Evolutionary conservation across 257 asterid genomes (phyloP).

Genomic region (Petunia axillaris): DNA sequence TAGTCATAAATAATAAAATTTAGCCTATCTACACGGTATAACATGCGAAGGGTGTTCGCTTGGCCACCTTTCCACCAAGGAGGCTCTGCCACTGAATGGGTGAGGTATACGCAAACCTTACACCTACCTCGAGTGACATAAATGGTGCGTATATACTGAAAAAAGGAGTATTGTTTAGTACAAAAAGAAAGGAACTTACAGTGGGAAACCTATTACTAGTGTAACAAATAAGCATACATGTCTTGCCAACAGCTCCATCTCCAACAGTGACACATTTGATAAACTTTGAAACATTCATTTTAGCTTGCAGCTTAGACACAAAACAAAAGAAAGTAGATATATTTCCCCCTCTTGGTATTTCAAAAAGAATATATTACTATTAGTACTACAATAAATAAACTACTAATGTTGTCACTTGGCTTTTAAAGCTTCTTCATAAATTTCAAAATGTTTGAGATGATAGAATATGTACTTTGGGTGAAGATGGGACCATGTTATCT

Average conservation of each 20-base stretch:
- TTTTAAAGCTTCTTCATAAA: slow-evolving; percentile 64
- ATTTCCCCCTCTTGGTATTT: slow-evolving; percentile 32
- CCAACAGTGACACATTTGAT: slow-evolving; percentile 95
- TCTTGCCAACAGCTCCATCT: slow-evolving; percentile 97
- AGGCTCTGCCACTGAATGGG: too few relatives aligned
- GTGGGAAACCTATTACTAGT: slow-evolving; percentile 92
- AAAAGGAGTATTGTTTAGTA: neutral
- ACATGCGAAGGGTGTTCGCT: too few relatives aligned
- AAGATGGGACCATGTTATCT: slow-evolving; percentile 55
- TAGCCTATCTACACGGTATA: too few relatives aligned
- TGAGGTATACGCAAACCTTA: too few relatives aligned
- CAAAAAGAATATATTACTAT: slow-evolving; percentile 49
- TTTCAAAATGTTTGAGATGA: slow-evolving; percentile 63
- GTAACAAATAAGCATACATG: slow-evolving; percentile 96
- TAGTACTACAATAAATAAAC: slow-evolving; percentile 19
- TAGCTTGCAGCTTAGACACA: neutral
- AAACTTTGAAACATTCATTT: slow-evolving; percentile 94
- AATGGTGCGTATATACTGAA: neutral
- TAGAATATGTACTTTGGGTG: slow-evolving; percentile 31
- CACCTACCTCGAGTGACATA: too few relatives aligned
- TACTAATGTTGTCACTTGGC: slow-evolving; percentile 12
- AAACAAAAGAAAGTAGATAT: neutral
- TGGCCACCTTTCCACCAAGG: too few relatives aligned
- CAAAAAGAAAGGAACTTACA: slow-evolving; percentile 41
- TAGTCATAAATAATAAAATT: too few relatives aligned